Conservation (phyloP, 2,329 filamentous ascomycete genomes). For the Beauveria scarabaeidicola region DNA sequence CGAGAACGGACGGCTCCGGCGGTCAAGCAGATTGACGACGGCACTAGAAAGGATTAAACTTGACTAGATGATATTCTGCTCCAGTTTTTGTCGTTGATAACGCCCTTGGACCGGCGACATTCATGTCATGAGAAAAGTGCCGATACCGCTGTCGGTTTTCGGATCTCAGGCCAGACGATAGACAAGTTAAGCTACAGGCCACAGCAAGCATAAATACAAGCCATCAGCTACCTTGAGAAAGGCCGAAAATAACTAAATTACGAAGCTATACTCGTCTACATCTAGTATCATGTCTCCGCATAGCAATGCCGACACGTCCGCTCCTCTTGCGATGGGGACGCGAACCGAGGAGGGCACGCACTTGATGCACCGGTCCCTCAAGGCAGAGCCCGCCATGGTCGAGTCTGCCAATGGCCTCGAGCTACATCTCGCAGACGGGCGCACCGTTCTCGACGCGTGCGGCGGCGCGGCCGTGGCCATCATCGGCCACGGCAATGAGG, state of each 20-base stretch:
- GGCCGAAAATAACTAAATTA: neutral
- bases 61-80: neutral
- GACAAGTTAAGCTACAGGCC: neutral
- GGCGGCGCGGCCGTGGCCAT: slow-evolving; percentile 44
- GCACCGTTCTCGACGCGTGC: slow-evolving; percentile 26
- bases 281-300: slow-evolving; percentile 14
- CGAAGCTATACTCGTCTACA: neutral
- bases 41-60: neutral
- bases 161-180: neutral
- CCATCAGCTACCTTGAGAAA: neutral
- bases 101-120: neutral
- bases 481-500: slow-evolving; percentile 50
- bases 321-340: neutral
- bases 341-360: slow-evolving; percentile 10
- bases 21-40: neutral
- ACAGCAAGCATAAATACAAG: neutral
- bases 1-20: neutral
- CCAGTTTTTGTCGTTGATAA: neutral
- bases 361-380: slow-evolving; percentile 28
- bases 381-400: slow-evolving; percentile 25
- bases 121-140: neutral
- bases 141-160: slow-evolving; percentile 7
- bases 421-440: slow-evolving; percentile 26
- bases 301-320: slow-evolving; percentile 11
- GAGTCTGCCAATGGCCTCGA: slow-evolving; percentile 33